Conservation (phyloP, 2,329 filamentous ascomycete genomes). For the Penicillium sp. region DNA sequence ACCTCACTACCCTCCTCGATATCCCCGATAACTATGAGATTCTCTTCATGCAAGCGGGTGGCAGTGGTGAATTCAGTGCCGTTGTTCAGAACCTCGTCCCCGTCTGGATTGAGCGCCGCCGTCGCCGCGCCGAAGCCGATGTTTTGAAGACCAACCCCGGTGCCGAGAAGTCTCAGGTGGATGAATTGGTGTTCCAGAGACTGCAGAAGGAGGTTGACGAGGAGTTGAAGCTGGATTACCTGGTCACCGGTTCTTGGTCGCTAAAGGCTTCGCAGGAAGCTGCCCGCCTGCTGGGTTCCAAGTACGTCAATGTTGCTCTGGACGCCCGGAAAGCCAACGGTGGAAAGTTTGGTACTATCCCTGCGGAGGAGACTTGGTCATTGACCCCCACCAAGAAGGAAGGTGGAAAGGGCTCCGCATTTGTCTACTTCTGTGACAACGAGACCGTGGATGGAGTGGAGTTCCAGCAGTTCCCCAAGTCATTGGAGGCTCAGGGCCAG, state of each 20-base stretch:
- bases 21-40: conserved; percentile 86
- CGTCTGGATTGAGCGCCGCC: conserved; percentile 74
- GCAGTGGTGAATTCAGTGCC: conserved; percentile 81
- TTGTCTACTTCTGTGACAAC: conserved; percentile 91
- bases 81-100: conserved; percentile 81
- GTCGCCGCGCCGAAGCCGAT: conserved; percentile 59
- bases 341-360: conserved; percentile 85
- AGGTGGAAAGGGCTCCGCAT: conserved; percentile 53
- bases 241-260: conserved; percentile 89
- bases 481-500: conserved; percentile 56
- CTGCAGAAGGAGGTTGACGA: conserved; percentile 65
- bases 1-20: conserved; percentile 72
- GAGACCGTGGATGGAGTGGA: conserved; percentile 81
- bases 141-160: conserved; percentile 44
- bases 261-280: conserved; percentile 87
- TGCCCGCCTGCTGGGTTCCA: conserved; percentile 70
- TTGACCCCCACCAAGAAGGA: conserved; percentile 64
- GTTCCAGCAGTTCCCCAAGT: conserved; percentile 71
- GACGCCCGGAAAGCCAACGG: conserved; percentile 65
- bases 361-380: conserved; percentile 74
- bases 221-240: conserved; percentile 81
- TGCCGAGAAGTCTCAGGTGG: conserved; percentile 54
- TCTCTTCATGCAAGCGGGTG: conserved; percentile 69
- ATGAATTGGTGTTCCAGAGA: conserved; percentile 59
- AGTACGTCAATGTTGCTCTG: conserved; percentile 74